phyloP scores from a whole-genome alignment of 352 stramenopile genomes.

The Thraustochytrium sp. region DNA sequence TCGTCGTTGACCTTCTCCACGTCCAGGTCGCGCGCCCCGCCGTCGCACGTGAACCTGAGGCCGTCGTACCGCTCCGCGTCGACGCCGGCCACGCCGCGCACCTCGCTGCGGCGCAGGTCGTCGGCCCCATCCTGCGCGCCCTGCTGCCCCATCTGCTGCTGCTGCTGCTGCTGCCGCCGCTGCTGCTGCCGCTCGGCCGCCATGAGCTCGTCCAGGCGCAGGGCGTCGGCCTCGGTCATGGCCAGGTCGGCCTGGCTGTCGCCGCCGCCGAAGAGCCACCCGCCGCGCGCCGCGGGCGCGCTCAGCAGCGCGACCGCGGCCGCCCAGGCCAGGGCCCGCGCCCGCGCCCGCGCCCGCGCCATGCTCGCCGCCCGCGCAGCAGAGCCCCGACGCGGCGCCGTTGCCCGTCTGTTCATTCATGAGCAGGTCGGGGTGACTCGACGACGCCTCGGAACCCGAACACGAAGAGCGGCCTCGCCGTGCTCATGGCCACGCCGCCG shows the following conservation, averaged over 20 bases:
- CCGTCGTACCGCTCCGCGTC: not conserved
- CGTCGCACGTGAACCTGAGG: conserved; percentile 1
- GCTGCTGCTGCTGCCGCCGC: no score
- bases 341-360: no score
- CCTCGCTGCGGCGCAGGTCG: not conserved
- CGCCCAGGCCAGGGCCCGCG: not conserved
- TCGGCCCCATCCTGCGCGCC: no score
- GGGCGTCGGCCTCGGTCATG: not conserved
- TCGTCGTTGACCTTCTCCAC: conserved; percentile 72
- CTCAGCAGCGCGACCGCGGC: not conserved
- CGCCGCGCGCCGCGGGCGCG: not conserved
- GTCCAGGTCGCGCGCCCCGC: conserved; percentile 33
- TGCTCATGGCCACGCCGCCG: no score
- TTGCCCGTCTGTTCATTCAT: no score
- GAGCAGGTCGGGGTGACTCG: no score
- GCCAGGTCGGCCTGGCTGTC: not conserved
- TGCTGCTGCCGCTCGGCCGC: not conserved
- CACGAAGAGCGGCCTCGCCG: no score
- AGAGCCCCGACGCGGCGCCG: no score
- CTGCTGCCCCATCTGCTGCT: no score
- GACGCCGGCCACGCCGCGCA: not conserved
- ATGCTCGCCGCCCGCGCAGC: no score
- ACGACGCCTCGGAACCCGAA: no score
- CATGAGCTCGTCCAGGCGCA: not conserved
- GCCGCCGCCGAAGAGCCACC: not conserved